Percentiles rank a stretch among this genome's conserved stretches.
phyloP scores from a whole-genome alignment of 352 stramenopile genomes.

The Phytophthora litchii region DNA sequence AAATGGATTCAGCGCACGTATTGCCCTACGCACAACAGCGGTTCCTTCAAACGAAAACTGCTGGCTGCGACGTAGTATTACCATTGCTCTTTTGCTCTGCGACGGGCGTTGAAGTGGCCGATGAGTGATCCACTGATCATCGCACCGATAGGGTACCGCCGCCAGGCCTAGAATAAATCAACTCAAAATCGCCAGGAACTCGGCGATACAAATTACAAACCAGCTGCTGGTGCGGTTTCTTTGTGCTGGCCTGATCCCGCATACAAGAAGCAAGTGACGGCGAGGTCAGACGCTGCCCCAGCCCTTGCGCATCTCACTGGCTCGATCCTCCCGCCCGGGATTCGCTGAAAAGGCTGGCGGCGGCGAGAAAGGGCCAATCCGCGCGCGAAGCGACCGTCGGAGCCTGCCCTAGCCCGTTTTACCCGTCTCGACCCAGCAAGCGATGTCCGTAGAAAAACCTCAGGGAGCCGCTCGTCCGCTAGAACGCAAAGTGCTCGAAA shows the following conservation, averaged over 20 bases:
- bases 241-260: conserved; percentile 7
- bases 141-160: neutral
- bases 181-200: neutral
- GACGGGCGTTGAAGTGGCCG: no score
- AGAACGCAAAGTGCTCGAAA: conserved; percentile 40
- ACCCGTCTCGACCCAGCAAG: conserved; percentile 12
- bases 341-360: conserved; percentile 10
- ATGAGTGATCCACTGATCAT: neutral
- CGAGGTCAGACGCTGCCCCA: conserved; percentile 5
- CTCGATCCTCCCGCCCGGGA: conserved; percentile 13
- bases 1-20: no score
- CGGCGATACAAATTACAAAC: neutral
- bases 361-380: conserved; percentile 7
- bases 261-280: conserved; percentile 9
- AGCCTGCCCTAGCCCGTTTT: conserved; percentile 20
- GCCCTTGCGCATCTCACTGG: conserved; percentile 19
- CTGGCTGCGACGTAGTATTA: no score
- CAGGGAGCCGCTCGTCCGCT: conserved; percentile 8
- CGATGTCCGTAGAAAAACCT: conserved; percentile 24
- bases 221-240: conserved; percentile 16
- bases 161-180: neutral
- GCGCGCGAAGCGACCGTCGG: conserved; percentile 1
- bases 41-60: no score
- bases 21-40: no score
- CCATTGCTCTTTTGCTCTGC: no score